A percentile compares a stretch with the other conserved stretches of the same genome.
Conservation (phyloP, 192 early-diverging fungal genomes). For the Gryganskiella cystojenkinii region DNA sequence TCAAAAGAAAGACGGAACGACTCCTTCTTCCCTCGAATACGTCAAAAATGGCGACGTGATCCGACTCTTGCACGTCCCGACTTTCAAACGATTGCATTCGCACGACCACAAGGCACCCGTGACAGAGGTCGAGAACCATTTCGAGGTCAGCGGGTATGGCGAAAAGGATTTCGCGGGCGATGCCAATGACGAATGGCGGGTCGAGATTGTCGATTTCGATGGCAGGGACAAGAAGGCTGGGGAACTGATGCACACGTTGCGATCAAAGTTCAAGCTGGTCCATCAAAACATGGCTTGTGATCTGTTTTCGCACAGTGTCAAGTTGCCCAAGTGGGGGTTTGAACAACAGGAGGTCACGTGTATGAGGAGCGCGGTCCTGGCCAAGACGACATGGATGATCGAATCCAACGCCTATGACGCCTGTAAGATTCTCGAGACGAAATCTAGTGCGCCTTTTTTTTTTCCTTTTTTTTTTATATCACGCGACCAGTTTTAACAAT, state of each 20-base stretch:
- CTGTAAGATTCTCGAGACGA: too few species aligned
- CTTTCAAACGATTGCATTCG: slow-evolving; percentile 72
- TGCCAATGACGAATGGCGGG: slow-evolving; percentile 90
- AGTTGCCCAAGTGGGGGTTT: slow-evolving; percentile 94
- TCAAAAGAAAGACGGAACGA: slow-evolving; percentile 44
- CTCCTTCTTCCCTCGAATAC: slow-evolving; percentile 47
- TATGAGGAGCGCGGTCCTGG: slow-evolving; percentile 78
- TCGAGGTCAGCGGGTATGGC: slow-evolving; percentile 76
- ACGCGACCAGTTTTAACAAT: too few species aligned
- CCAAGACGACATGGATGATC: slow-evolving; percentile 82
- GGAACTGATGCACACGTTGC: slow-evolving; percentile 66
- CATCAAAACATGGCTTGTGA: slow-evolving; percentile 81
- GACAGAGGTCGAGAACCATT: slow-evolving; percentile 77
- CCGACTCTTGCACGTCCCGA: slow-evolving; percentile 75
- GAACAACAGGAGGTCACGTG: slow-evolving; percentile 95
- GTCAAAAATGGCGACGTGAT: slow-evolving; percentile 80
- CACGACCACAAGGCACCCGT: slow-evolving; percentile 76
- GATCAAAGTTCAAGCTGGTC: slow-evolving; percentile 78
- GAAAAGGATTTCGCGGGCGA: slow-evolving; percentile 82
- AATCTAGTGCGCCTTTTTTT: too few species aligned
- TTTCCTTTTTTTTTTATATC: too few species aligned
- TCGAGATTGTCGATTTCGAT: slow-evolving; percentile 79
- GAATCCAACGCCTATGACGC: slow-evolving; percentile 64
- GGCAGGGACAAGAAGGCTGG: slow-evolving; percentile 59
- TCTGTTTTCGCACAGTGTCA: slow-evolving; percentile 80